These are phyloP conservation scores for Pleoardoris graminearum DNA, from an alignment of 2,329 filamentous ascomycete species.

Conservation along the genomic window DNA sequence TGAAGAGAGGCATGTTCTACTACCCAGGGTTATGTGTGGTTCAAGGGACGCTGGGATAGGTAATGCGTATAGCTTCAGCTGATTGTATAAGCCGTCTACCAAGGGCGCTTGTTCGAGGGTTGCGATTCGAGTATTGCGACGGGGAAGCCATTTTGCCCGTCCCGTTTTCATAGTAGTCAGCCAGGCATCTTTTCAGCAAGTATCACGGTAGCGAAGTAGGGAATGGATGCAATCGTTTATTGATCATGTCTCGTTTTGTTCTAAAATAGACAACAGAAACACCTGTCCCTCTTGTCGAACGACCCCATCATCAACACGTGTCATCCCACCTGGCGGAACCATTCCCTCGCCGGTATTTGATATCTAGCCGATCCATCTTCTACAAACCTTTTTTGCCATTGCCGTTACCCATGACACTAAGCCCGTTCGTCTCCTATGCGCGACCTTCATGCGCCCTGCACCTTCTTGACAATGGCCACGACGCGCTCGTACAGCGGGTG, in stretches of 20 bases:
- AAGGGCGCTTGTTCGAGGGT: too few relatives aligned
- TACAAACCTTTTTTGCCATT: neutral
- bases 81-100: too few relatives aligned
- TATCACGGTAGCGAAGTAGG: neutral
- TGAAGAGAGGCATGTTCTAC: too few relatives aligned
- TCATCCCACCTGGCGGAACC: neutral
- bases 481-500: constrained; percentile 80
- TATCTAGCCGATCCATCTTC: neutral
- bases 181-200: too few relatives aligned
- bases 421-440: neutral
- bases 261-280: constrained; percentile 3
- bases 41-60: too few relatives aligned
- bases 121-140: too few relatives aligned
- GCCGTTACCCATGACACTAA: neutral
- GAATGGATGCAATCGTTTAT: neutral
- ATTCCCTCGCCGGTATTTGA: neutral
- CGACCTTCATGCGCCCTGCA: constrained; percentile 58
- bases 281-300: neutral
- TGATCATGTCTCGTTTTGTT: constrained; percentile 9
- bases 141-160: too few relatives aligned
- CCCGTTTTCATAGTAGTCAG: too few relatives aligned
- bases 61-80: too few relatives aligned
- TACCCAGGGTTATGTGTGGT: too few relatives aligned
- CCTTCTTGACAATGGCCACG: constrained; percentile 77
- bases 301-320: neutral